Conservation (phyloP, 106 monocot species). For the Dioscorea alata region DNA sequence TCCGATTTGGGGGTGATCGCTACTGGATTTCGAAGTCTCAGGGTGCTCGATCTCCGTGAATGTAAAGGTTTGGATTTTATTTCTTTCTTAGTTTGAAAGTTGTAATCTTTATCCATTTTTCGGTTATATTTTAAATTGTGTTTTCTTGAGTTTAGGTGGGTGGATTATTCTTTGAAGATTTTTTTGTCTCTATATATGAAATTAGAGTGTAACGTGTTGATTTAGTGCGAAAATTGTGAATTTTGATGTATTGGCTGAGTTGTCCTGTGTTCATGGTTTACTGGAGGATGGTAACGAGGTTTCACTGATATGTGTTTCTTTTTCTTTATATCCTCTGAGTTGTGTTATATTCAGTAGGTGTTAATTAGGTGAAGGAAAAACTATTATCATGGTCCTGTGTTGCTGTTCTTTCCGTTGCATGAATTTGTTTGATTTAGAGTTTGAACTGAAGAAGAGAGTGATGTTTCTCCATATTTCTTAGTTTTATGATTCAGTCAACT, state of each 20-base stretch:
- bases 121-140: neutral
- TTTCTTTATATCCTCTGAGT: no score
- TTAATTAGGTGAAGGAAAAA: neutral
- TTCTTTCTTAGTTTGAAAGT: neutral
- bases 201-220: neutral
- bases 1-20: conserved; percentile 70
- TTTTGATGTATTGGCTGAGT: neutral
- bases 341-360: neutral
- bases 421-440: no score
- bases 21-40: conserved; percentile 34
- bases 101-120: neutral
- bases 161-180: neutral
- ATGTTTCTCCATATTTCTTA: no score
- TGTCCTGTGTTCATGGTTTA: neutral
- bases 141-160: neutral
- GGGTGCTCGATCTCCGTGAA: conserved; percentile 44
- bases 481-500: no score
- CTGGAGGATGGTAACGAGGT: neutral
- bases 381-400: neutral
- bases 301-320: neutral
- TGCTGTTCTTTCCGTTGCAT: neutral
- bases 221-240: neutral
- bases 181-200: neutral
- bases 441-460: no score
- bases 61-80: conserved; percentile 74